These are phyloP conservation scores for Xanthoceras sorbifolium DNA, from an alignment of 345 rosid genomes.

Conservation along the genomic window DNA sequence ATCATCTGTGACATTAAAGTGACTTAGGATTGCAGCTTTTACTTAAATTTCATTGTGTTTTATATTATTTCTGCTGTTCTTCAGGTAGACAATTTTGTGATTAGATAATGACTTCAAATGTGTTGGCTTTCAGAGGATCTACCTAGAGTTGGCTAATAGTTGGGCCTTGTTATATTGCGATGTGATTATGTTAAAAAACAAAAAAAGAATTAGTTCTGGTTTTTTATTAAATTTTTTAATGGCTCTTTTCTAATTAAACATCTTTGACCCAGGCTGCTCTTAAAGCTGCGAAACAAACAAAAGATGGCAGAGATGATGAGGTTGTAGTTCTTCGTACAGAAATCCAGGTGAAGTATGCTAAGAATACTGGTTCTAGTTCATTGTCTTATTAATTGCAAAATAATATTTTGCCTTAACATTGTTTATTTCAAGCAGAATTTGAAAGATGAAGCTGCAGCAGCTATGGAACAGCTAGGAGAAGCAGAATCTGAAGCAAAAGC, in stretches of 20 bases:
- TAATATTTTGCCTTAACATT: conserved; percentile 24
- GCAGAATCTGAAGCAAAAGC: conserved; percentile 90
- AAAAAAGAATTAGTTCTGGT: background rate
- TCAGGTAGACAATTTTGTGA: conserved; percentile 7
- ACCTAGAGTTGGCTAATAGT: conserved; percentile 8
- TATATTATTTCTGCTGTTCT: conserved; percentile 8
- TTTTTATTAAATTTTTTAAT: background rate
- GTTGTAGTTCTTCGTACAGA: conserved; percentile 68
- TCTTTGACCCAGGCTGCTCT: conserved; percentile 74
- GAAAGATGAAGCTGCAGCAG: conserved; percentile 69
- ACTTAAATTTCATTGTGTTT: background rate
- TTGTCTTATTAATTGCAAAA: conserved; percentile 21
- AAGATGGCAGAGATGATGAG: conserved; percentile 75
- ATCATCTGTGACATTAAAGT: background rate
- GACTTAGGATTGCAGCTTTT: background rate
- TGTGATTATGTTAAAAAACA: background rate
- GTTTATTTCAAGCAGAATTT: conserved; percentile 49
- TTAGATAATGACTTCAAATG: conserved; percentile 5
- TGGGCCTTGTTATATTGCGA: background rate
- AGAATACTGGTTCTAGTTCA: conserved; percentile 20
- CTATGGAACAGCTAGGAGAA: conserved; percentile 69
- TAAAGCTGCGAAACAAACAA: conserved; percentile 78
- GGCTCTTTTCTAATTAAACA: conserved; percentile 14
- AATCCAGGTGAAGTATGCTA: conserved; percentile 65
- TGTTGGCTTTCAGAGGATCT: conserved; percentile 10